Evolutionary conservation across 768 basidiomycete species (phyloP).

Genomic region (Neoboletus subvelutipes): DNA sequence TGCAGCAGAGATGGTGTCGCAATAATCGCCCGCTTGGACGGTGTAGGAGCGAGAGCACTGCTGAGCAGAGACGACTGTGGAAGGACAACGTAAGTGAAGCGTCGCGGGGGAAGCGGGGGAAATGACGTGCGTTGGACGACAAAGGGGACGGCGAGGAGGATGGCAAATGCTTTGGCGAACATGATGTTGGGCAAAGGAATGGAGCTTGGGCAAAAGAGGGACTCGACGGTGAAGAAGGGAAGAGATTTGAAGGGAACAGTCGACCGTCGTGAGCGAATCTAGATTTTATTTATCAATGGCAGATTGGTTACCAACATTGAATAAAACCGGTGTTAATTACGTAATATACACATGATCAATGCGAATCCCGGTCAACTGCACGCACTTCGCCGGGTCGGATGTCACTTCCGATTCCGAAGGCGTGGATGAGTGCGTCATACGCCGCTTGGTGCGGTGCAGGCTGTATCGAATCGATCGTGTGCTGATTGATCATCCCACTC

Average conservation of each 20-base stretch:
- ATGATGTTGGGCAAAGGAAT: conserved; percentile 28
- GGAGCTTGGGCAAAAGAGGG: conserved; percentile 18
- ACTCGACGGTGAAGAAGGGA: neutral
- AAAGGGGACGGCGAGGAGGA: conserved; percentile 47
- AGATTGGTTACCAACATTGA: conserved; percentile 5
- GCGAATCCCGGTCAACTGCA: conserved; percentile 2
- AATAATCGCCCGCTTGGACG: conserved; percentile 59
- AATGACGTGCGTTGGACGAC: conserved; percentile 43
- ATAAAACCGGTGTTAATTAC: conserved; percentile 1
- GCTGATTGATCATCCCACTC: conserved; percentile 61
- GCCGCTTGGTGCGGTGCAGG: conserved; percentile 74
- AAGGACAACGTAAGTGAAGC: conserved; percentile 5
- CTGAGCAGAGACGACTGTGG: conserved; percentile 27
- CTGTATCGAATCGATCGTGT: conserved; percentile 72
- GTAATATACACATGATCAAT: conserved; percentile 11
- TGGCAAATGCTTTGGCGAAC: conserved; percentile 39
- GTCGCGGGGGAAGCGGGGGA: neutral
- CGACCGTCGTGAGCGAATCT: neutral
- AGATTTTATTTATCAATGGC: conserved; percentile 5
- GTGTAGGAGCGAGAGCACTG: conserved; percentile 60
- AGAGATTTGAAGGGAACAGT: neutral
- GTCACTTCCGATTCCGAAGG: conserved; percentile 24
- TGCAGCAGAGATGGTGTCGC: conserved; percentile 69
- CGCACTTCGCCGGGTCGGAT: conserved; percentile 5
- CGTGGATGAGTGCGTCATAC: conserved; percentile 48